A percentile compares a stretch with the other conserved stretches of the same genome.
phyloP scores from a whole-genome alignment of 2,329 filamentous ascomycete genomes.

The Orbilia brochopaga region DNA sequence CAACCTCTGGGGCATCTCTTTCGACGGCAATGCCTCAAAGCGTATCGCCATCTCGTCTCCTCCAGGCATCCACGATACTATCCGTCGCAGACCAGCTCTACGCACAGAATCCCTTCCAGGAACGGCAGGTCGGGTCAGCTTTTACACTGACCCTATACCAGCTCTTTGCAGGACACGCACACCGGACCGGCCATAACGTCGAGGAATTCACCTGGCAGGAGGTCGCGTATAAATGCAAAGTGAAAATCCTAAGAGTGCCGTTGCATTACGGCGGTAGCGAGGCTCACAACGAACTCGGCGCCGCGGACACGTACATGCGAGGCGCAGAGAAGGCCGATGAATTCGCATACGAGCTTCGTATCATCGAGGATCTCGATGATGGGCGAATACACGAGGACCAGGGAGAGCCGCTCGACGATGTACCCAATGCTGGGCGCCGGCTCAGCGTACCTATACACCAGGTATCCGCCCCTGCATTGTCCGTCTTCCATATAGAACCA shows the following conservation, averaged over 20 bases:
- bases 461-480: conserved; percentile 9
- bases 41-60: conserved; percentile 84
- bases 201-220: conserved; percentile 86
- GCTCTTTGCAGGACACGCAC: conserved; percentile 79
- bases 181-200: conserved; percentile 53
- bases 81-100: conserved; percentile 87
- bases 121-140: conserved; percentile 82
- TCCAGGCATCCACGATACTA: conserved; percentile 91
- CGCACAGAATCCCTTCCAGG: conserved; percentile 66
- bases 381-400: conserved; percentile 71
- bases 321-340: conserved; percentile 65
- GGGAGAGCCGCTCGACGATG: conserved; percentile 68
- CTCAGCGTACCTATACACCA: conserved; percentile 73
- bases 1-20: conserved; percentile 86
- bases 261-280: conserved; percentile 65
- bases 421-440: conserved; percentile 68
- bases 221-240: conserved; percentile 87
- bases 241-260: conserved; percentile 77
- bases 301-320: conserved; percentile 60
- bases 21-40: conserved; percentile 78
- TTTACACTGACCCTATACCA: conserved; percentile 92
- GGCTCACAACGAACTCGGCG: conserved; percentile 59
- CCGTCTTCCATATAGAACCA: neutral
- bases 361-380: conserved; percentile 82
- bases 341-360: conserved; percentile 79